Conservation (phyloP, 176 grass and related monocot genomes). For the Eragrostis nindensis region DNA sequence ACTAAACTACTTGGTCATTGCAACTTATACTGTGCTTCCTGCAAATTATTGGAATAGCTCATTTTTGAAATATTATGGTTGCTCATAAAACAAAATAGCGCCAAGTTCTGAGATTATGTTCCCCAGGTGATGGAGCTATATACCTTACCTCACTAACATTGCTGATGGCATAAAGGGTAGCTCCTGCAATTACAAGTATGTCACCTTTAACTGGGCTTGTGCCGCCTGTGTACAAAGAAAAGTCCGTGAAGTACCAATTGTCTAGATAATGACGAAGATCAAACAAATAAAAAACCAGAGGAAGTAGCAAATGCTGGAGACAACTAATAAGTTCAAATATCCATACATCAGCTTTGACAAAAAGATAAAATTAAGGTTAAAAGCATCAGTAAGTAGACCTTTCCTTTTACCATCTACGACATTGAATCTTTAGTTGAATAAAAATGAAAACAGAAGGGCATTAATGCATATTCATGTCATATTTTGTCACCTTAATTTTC, state of each 20-base stretch:
- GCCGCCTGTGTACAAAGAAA: conserved; percentile 42
- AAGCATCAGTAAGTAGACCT: neutral
- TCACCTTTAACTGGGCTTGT: conserved; percentile 68
- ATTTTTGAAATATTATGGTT: neutral
- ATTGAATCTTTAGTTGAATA: neutral
- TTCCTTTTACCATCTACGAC: neutral
- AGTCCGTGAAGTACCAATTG: neutral
- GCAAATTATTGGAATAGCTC: neutral
- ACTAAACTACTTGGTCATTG: neutral
- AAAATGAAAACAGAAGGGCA: neutral
- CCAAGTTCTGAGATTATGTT: neutral
- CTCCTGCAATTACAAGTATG: conserved; percentile 55
- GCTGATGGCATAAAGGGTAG: conserved; percentile 73
- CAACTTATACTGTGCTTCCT: neutral
- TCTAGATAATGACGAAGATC: neutral
- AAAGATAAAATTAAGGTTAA: neutral
- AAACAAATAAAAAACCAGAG: neutral
- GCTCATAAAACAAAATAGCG: neutral
- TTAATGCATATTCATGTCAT: neutral
- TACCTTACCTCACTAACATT: conserved; percentile 73
- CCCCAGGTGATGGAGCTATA: neutral
- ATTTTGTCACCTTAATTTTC: conserved; percentile 13
- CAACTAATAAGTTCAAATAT: neutral
- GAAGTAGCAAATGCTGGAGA: neutral
- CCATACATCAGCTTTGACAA: neutral